Base-by-base conservation (phyloP, 345 rosid genomes). In the Excoecaria cochinchinensis region DNA sequence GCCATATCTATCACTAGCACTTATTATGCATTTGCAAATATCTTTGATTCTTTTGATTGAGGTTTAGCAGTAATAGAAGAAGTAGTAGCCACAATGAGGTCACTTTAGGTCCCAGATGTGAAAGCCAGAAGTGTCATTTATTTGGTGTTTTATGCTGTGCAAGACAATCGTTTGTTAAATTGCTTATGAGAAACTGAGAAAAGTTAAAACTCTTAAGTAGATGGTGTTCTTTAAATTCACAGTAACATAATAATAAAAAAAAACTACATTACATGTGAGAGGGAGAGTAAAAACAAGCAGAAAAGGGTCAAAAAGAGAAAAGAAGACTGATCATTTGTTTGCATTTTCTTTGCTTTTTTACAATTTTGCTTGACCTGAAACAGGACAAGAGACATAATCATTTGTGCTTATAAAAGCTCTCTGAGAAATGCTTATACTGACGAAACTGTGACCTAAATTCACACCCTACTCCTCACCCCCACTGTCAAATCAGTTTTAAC, bases 381-480 rank as follows among this genome's bases (percentile, higher is more conserved):
- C 16, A 31, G 50, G 68, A 66, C 44, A 48, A 15, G 59, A 31
- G 57, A 80, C 79, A 67, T 69, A 70, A 82, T 85, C 75, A 82
- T 82, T n/a, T 74, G 74, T 48, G 22, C 66, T 51, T 70, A 51
- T 66, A 56, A 21, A 36, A 73, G 62, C 24, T 24, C 17, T 24
- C 74, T 22, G 76, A 66, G 57, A 42, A 74, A 72, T 50, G 48
- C 31, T 60, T 71, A 31, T 31, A 31, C 31, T 2, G 31, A 31
- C 1, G 2, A 40, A 7, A 51, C 17, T 51, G 55, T 51, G 14
- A 15, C 13, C 55, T 10, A 51, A 51, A 51, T 6, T 51, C 13
- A 51, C 55, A 51, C 14, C 55, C 17, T 11, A 6, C 25, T n/a
- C 9, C 25, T n/a, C 36, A 57, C 7, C 25, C 6, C 9, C 25